Conservation (phyloP, 2,329 filamentous ascomycete species). For the Zymoseptoria passerinii region DNA sequence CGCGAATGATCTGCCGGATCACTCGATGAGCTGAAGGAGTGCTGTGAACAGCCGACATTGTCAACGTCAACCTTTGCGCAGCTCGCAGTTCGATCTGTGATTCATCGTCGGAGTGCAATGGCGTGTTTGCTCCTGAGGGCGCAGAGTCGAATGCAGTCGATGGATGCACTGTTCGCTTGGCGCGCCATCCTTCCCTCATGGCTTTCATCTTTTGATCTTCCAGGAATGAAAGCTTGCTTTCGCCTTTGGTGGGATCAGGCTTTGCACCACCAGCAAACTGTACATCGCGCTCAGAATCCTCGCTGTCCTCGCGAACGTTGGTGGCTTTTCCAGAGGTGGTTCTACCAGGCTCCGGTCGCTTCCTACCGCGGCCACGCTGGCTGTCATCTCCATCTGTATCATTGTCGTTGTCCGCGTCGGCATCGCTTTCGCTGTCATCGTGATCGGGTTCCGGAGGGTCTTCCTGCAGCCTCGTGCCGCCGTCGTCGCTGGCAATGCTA, state of each 20-base stretch:
- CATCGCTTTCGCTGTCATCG: slow-evolving; percentile 25
- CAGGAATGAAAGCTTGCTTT: slow-evolving; percentile 24
- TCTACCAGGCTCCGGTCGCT: slow-evolving; percentile 27
- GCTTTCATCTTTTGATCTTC: slow-evolving; percentile 22
- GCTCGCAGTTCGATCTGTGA: slow-evolving; percentile 77
- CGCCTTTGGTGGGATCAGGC: slow-evolving; percentile 29
- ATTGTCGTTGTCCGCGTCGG: slow-evolving; percentile 27
- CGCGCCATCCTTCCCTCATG: slow-evolving; percentile 2
- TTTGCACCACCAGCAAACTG: slow-evolving; percentile 16
- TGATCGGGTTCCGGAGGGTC: slow-evolving; percentile 20
- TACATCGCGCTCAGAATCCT: slow-evolving; percentile 22
- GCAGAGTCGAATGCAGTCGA: slow-evolving; percentile 73
- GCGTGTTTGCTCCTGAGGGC: slow-evolving; percentile 50
- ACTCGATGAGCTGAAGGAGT: slow-evolving; percentile 70
- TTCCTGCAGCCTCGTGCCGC: slow-evolving; percentile 20
- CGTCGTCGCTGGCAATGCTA: slow-evolving; percentile 17
- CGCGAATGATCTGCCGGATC: slow-evolving; percentile 82
- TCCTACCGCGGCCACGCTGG: slow-evolving; percentile 25
- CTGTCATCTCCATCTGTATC: slow-evolving; percentile 26
- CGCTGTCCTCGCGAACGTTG: slow-evolving; percentile 24
- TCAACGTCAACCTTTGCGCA: slow-evolving; percentile 75
- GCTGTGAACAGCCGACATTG: slow-evolving; percentile 69
- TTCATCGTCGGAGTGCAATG: slow-evolving; percentile 73
- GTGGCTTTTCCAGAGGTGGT: slow-evolving; percentile 28
- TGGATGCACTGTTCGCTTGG: slow-evolving; percentile 52